Evolutionary conservation across 768 basidiomycete genomes (phyloP), one percentile per base, ranked within the genome.

Genomic region (Calocera cornea): DNA sequence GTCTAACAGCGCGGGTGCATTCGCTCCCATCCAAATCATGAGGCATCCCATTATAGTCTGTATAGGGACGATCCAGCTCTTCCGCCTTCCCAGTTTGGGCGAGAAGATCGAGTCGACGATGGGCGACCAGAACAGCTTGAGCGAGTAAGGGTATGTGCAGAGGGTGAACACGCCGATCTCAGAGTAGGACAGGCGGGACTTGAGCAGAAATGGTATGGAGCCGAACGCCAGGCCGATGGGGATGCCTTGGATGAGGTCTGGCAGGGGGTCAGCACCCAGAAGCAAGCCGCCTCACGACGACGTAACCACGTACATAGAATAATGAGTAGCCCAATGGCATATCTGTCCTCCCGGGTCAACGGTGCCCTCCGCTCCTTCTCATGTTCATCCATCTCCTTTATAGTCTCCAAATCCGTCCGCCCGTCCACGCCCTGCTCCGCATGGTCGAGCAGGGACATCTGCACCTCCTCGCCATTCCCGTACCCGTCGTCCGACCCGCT

Each of bases 61-160:
- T 83, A 99, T 97, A 49, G 97, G 97, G 69, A 98, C 88, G 71
- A 99, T 98, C 97, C 97, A 99, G 69, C 92, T 94, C 77, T 97
- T 99, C 70, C 97, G 83, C 64, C 97, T 87, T n/a, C 97, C 97
- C 69, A 95, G 71, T 44, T 85, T 87, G 40, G 85, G 78, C 72
- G 88, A 80, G 76, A 89, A 99, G 70, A 89, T 80, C 1, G 95
- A 90, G 74, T 99, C 97, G 66, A 99, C 92, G 69, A 99, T 88
- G 65, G 97, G 97, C 7, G 93, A 95, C 95, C 95, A 98, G 70
- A 98, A 77, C 69, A 99, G 77, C 79, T 99, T 99, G 73, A 99
- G 85, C 24, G 93, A 97, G 79, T 98, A 99, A 2, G 93, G 93
- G 77, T 95, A 95, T 73, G 87, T 89, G 63, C 92, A 88, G 31